Evolutionary conservation across 257 asterid species (phyloP).

Genomic region (Solanum rostratum): DNA sequence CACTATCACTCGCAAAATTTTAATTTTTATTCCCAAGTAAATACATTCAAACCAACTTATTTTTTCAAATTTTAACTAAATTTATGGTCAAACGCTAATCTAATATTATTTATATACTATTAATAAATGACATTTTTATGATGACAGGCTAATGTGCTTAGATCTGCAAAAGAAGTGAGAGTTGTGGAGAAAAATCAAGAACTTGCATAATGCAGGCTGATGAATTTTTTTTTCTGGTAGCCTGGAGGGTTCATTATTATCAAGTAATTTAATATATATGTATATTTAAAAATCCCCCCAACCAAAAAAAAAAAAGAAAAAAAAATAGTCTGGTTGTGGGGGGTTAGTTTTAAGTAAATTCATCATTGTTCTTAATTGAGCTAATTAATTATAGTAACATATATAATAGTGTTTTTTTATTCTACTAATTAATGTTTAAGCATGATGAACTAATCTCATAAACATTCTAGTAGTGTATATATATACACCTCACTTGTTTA

Average conservation of each 20-base stretch:
- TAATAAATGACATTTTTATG: neutral
- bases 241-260: no score
- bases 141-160: slow-evolving; percentile 56
- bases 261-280: neutral
- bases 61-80: no score
- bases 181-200: slow-evolving; percentile 87
- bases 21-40: no score
- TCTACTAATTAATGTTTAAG: neutral
- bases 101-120: neutral
- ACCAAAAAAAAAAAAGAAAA: neutral
- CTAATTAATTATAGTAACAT: neutral
- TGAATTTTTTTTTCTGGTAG: neutral
- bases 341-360: neutral
- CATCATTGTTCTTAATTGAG: neutral
- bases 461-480: no score
- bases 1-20: no score
- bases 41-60: no score
- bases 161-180: slow-evolving; percentile 75
- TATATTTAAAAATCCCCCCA: neutral
- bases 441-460: neutral
- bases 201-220: slow-evolving; percentile 23
- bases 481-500: no score
- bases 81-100: no score
- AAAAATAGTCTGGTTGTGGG: neutral
- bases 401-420: neutral